Percentiles rank a stretch among this genome's conserved stretches.
Evolutionary conservation across 129 eudicot species (phyloP).

Genomic region (Silybum marianum): DNA sequence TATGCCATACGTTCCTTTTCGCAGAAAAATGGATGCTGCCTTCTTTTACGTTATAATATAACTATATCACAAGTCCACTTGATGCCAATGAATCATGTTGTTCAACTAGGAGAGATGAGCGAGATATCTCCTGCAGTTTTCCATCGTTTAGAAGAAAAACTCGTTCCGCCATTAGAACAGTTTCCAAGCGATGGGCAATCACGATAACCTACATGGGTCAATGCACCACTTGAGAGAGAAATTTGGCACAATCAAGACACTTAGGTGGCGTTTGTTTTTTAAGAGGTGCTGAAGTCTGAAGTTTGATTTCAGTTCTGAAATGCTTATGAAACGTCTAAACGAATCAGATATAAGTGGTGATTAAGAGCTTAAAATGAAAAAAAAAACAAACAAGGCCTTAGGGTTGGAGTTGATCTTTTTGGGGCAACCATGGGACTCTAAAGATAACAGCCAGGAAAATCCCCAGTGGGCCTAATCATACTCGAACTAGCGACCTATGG

Average conservation of each 20-base stretch:
- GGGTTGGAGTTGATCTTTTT: background rate
- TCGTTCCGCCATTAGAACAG: conserved; percentile 86
- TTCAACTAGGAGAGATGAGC: conserved; percentile 58
- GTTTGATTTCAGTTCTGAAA: too few species aligned
- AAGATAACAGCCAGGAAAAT: background rate
- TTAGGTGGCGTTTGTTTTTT: too few species aligned
- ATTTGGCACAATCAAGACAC: background rate
- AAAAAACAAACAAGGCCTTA: too few species aligned
- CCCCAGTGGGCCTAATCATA: background rate
- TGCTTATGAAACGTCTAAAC: too few species aligned
- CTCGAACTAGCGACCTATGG: background rate
- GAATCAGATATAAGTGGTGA: too few species aligned
- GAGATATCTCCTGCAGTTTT: conserved; percentile 63
- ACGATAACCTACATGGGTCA: conserved; percentile 65
- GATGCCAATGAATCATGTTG: conserved; percentile 45
- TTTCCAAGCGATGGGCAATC: conserved; percentile 92
- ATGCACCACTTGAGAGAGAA: background rate
- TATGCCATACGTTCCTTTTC: background rate
- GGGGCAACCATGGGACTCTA: background rate
- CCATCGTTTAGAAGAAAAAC: conserved; percentile 67
- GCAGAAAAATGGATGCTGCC: background rate
- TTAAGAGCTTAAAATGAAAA: too few species aligned
- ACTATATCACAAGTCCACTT: conserved; percentile 44
- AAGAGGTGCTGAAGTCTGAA: too few species aligned
- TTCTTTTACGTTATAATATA: background rate